phyloP scores from a whole-genome alignment of 768 basidiomycete genomes.

The Candolleomyces eurysporus region DNA sequence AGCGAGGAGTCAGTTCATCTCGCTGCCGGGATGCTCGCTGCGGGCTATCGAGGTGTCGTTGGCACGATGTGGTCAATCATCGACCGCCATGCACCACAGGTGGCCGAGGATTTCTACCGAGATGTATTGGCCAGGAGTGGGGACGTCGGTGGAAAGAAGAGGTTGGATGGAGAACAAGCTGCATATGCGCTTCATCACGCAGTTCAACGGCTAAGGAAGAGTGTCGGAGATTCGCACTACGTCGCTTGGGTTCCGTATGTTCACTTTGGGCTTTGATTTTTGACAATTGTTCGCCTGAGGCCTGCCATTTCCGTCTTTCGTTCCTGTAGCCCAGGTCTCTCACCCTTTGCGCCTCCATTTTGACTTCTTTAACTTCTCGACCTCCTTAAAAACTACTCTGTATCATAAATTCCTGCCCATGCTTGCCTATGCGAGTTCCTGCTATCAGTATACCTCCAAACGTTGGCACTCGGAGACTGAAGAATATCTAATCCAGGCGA shows the following conservation, averaged over 20 bases:
- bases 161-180: not conserved
- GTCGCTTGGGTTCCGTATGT: constrained; percentile 1
- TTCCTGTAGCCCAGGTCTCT: no score
- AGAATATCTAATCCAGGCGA: no score
- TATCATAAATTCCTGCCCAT: no score
- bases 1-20: constrained; percentile 31
- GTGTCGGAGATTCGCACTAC: not conserved
- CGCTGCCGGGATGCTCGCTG: constrained; percentile 35
- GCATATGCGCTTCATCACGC: constrained; percentile 7
- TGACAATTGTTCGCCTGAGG: no score
- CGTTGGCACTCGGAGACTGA: no score
- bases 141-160: not conserved
- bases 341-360: no score
- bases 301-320: no score
- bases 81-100: constrained; percentile 10
- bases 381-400: no score
- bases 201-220: not conserved
- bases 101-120: constrained; percentile 12
- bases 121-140: not conserved
- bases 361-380: no score
- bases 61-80: constrained; percentile 40
- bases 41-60: constrained; percentile 28
- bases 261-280: constrained; percentile 1
- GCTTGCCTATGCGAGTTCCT: no score
- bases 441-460: no score